These are phyloP conservation scores for Camelina neglecta DNA, from an alignment of 345 rosid species.

Conservation along the genomic window DNA sequence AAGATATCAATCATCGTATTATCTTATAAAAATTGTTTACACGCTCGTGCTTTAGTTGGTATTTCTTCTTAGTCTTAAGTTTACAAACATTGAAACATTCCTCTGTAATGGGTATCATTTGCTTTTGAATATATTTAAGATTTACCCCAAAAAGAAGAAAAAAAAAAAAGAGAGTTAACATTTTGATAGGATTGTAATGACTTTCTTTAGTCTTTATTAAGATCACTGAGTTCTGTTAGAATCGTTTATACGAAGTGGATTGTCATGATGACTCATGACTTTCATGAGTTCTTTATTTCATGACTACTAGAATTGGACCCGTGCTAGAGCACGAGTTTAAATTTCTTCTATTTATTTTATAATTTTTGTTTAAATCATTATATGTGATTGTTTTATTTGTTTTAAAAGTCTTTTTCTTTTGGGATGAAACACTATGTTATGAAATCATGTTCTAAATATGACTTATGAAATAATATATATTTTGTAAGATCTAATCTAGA, in stretches of 20 bases:
- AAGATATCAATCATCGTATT: constrained; percentile 21
- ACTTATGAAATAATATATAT: too few relatives aligned
- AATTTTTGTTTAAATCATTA: too few relatives aligned
- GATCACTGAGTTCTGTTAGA: not conserved
- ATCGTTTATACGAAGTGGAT: not conserved
- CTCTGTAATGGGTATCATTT: not conserved
- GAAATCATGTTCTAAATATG: too few relatives aligned
- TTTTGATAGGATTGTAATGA: not conserved
- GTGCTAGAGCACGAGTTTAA: too few relatives aligned
- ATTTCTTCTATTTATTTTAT: too few relatives aligned
- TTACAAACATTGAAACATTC: constrained; percentile 3
- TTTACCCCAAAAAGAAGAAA: not conserved
- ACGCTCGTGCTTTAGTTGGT: not conserved
- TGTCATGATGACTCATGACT: too few relatives aligned
- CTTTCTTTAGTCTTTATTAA: not conserved
- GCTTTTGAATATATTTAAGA: not conserved
- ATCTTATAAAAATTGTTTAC: constrained; percentile 1
- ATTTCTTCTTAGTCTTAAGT: not conserved
- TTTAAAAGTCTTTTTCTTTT: too few relatives aligned
- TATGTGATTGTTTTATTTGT: too few relatives aligned
- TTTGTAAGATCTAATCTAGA: too few relatives aligned
- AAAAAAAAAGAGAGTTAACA: not conserved
- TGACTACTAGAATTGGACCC: too few relatives aligned
- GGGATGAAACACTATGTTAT: too few relatives aligned
- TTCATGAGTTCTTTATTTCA: too few relatives aligned